Evolutionary conservation across 371 early-diverging fungal genomes (phyloP), one percentile per base, ranked within the genome.

Genomic region (Lichtheimia hyalospora): DNA sequence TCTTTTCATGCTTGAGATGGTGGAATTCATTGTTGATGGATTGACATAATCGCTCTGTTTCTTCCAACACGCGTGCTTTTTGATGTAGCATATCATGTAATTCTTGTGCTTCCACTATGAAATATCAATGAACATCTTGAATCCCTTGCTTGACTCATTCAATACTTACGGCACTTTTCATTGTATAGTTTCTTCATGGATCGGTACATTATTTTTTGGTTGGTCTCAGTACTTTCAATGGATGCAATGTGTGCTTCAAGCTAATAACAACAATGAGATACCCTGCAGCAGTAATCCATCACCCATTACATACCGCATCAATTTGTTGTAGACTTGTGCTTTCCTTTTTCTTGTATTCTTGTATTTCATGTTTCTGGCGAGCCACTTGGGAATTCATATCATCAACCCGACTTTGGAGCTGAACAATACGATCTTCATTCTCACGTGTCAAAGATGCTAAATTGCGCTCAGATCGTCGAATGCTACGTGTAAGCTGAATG

Each of bases 291-390:
- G 10, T 5, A 2, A 34, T 8, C 34, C 34, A 8, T 1, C 34
- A 34, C 2, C 10, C 10, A 6, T 8, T 34, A 54, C 63, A 58
- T 79, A 82, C 83, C 53, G 77, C 71, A 52, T 66, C 67, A 21
- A 82, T 82, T 55, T 82, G 83, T 7, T 82, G 76, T 14, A 82
- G 64, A 58, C 78, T 80, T 20, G 68, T 78, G 54, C 63, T 70
- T 63, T 82, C 83, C 57, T 82, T 82, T 24, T 65, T 68, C 43
- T 82, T 82, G 63, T 76, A 80, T 61, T 82, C 83, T 27, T 64
- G 61, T 48, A 82, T 74, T 27, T 82, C 83, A 39, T 69, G 70
- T 56, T 73, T 71, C 56, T 80, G 80, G 21, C 67, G 70, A 4
- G 60, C 61, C 1, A 82, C 70, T 52, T 80, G 73, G n/a, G 67